Percentiles rank a stretch among this genome's conserved stretches.
These are phyloP conservation scores for Pichia scutulata DNA, from an alignment of 805 yeast genomes.

Conservation along the genomic window DNA sequence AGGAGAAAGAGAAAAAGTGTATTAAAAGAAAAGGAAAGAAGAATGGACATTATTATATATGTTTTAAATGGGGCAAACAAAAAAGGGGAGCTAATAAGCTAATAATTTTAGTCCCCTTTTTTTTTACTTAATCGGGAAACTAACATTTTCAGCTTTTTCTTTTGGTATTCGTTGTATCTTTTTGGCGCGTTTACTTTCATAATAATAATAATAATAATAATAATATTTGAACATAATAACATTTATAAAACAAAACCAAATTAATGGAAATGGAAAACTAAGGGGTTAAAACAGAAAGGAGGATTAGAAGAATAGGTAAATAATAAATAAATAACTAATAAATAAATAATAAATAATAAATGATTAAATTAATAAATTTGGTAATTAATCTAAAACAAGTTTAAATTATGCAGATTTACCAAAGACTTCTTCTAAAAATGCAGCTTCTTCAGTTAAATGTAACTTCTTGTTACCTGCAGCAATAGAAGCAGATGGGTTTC, in stretches of 20 bases:
- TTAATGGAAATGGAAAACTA: not conserved
- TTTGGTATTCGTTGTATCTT: too few relatives aligned
- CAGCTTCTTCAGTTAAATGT: constrained; percentile 84
- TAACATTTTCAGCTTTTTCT: too few relatives aligned
- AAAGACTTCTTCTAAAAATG: constrained; percentile 76
- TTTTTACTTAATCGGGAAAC: not conserved
- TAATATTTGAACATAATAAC: not conserved
- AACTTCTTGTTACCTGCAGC: constrained; percentile 93
- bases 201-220: not conserved
- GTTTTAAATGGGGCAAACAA: not conserved
- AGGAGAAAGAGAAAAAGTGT: not conserved
- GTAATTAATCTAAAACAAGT: not conserved
- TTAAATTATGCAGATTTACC: constrained; percentile 4
- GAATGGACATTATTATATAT: not conserved
- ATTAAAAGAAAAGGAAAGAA: not conserved
- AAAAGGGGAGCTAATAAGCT: not conserved
- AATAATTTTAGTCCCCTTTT: not conserved
- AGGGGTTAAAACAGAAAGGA: not conserved
- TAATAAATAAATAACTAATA: constrained; percentile 5
- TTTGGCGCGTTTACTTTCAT: too few relatives aligned
- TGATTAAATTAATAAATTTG: not conserved
- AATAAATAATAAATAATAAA: not conserved
- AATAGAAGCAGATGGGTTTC: constrained; percentile 96
- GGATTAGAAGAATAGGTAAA: not conserved
- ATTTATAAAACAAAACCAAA: not conserved